A percentile compares a stretch with the other conserved stretches of the same genome.
These are phyloP conservation scores for Macadamia tetraphylla DNA, from an alignment of 164 flowering plant genomes.

Conservation along the genomic window DNA sequence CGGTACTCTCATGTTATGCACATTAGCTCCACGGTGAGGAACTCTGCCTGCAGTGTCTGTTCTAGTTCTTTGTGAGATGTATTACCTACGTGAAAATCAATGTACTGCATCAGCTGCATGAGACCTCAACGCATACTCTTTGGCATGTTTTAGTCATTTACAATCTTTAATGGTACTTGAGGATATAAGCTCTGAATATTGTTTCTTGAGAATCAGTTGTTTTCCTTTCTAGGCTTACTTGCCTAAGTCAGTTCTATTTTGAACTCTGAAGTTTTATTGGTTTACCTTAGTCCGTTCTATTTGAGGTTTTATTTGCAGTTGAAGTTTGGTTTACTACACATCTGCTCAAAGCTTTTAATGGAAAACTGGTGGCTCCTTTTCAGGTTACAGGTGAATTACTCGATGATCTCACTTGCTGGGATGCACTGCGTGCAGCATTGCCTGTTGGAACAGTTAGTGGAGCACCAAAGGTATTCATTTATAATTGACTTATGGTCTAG, in stretches of 20 bases:
- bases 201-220: not conserved
- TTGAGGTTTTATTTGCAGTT: not conserved
- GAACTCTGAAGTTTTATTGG: no score
- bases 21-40: conserved; percentile 88
- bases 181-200: no score
- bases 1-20: conserved; percentile 98
- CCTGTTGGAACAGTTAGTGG: conserved; percentile 99
- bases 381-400: conserved; percentile 89
- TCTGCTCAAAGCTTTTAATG: not conserved
- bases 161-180: not conserved
- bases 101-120: not conserved
- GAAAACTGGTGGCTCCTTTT: not conserved
- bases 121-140: no score
- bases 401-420: conserved; percentile 80
- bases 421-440: conserved; percentile 82
- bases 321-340: not conserved
- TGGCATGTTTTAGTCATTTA: no score
- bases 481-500: not conserved
- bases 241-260: not conserved
- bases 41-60: not conserved
- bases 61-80: not conserved
- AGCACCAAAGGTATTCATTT: conserved; percentile 77
- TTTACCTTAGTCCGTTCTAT: not conserved
- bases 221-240: no score
- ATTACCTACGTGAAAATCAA: not conserved